Base-by-base conservation (phyloP, 495 filamentous ascomycete genomes). In the Neurospora discreta region DNA sequence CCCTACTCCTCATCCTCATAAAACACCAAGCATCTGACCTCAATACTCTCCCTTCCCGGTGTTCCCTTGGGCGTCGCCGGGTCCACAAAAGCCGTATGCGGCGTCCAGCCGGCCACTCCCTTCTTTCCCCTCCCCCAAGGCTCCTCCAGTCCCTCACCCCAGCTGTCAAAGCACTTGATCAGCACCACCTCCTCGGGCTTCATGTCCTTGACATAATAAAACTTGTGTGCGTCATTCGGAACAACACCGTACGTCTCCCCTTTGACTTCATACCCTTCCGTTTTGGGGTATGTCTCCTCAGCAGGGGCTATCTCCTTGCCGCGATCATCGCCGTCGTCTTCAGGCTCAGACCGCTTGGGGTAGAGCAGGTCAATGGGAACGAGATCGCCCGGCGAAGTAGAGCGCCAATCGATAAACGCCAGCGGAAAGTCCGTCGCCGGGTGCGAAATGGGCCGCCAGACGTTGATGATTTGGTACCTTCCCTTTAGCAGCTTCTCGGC, bases 11-110 rank as follows among this genome's bases (percentile, higher is more conserved):
- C 67, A 36, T 79, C 78, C 20, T 84, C 79, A 69, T 84, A 85
- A 87, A 96, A 94, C 2, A 97, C 89, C 81, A 97, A 85, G 68
- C 92, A 91, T 80, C 93, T 83, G 15, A 97, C 92, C 81, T 96
- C 93, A 80, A 97, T 95, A 79, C 93, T 96, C 85, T 96, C 90
- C 78, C 90, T 84, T 33, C 80, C 79, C 74, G 82, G 84, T n/a
- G 84, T 85, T n/a, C 84, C 90, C 73, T 82, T 80, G 3, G 87
- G 86, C 13, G 91, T 93, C 77, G 84, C 82, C 15, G 89, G 88
- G 81, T 97, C 91, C 52, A 82, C 77, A 83, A 97, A 97, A 30
- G 93, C 93, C 13, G 91, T 90, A 85, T 97, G 93, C 73, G 93
- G 93, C 75, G 92, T 90, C 76, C 91, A 81, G 58, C 88, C 89